Evolutionary conservation across 208 protist species (phyloP).

Genomic region (Acanthamoeba healyi): DNA sequence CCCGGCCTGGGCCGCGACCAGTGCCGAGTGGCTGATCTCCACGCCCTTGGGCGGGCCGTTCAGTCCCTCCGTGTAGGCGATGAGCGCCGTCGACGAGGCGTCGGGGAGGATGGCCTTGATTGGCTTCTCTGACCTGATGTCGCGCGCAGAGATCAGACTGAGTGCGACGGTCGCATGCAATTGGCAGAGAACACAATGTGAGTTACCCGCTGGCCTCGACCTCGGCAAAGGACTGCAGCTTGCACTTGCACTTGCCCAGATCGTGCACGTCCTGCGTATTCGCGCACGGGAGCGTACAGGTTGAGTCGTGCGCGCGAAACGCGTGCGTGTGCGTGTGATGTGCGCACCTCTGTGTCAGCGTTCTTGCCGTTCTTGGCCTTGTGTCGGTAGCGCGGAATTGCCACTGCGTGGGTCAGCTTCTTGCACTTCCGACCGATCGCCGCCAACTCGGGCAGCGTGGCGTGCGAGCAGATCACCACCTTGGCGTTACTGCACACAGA

Average conservation of each 20-base stretch:
- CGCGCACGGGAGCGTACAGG: too few relatives aligned
- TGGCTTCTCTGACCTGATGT: not conserved
- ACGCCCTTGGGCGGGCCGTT: constrained; percentile 1
- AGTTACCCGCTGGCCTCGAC: not conserved
- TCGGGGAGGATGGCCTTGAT: not conserved
- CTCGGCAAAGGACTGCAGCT: not conserved
- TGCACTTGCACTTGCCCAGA: not conserved
- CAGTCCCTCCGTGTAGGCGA: not conserved
- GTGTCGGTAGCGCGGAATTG: not conserved
- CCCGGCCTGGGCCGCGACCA: constrained; percentile 54
- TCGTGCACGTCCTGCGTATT: not conserved
- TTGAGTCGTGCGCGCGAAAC: too few relatives aligned
- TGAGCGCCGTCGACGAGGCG: constrained; percentile 4
- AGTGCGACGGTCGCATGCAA: too few relatives aligned
- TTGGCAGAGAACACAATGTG: too few relatives aligned
- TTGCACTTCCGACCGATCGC: not conserved
- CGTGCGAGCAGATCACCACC: not conserved
- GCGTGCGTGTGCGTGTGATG: too few relatives aligned
- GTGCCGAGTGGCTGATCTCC: constrained; percentile 13
- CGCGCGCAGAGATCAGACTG: not conserved
- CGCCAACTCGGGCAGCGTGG: not conserved
- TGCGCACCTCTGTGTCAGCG: not conserved
- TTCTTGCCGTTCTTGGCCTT: not conserved
- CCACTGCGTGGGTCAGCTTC: not conserved
- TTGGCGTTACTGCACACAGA: not conserved